A percentile compares a stretch with the other conserved stretches of the same genome.
phyloP scores from a whole-genome alignment of 352 stramenopile genomes.

The Phytophthora citrophthora region DNA sequence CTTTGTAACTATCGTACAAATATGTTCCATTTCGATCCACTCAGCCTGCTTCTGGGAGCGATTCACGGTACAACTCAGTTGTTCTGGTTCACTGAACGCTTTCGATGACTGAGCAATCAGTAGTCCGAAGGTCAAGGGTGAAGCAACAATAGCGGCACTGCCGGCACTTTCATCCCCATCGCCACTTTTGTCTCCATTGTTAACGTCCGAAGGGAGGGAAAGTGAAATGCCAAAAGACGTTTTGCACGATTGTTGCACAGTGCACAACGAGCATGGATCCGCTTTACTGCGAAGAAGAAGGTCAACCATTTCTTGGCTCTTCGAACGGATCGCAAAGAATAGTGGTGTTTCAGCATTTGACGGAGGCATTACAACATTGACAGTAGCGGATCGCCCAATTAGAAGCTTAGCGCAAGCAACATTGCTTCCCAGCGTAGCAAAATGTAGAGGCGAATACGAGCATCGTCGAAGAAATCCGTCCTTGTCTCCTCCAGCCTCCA shows the following conservation, averaged over 20 bases:
- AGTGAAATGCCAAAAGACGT: constrained; percentile 50
- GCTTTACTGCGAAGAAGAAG: constrained; percentile 52
- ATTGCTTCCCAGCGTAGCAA: constrained; percentile 51
- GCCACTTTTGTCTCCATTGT: background rate
- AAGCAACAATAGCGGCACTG: constrained; percentile 28
- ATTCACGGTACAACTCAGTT: constrained; percentile 18
- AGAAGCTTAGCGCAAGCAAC: constrained; percentile 52
- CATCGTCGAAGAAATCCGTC: constrained; percentile 40
- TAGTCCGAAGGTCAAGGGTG: constrained; percentile 57
- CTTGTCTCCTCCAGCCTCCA: constrained; percentile 52
- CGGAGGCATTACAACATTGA: constrained; percentile 48
- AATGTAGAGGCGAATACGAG: constrained; percentile 70
- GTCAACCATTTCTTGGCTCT: constrained; percentile 49
- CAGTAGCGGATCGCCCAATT: constrained; percentile 34
- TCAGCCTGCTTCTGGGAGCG: constrained; percentile 34
- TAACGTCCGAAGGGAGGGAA: background rate
- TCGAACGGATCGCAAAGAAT: constrained; percentile 69
- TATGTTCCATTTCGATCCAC: constrained; percentile 47
- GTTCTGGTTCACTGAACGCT: constrained; percentile 34
- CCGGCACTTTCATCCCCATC: background rate
- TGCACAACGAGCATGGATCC: constrained; percentile 48
- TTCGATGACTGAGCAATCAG: constrained; percentile 37
- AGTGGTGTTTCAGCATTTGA: constrained; percentile 53
- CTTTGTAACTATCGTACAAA: constrained; percentile 46
- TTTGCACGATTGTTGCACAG: constrained; percentile 33